Conservation (phyloP, 139 green algal genomes). For the Coccomyxa sp. region DNA sequence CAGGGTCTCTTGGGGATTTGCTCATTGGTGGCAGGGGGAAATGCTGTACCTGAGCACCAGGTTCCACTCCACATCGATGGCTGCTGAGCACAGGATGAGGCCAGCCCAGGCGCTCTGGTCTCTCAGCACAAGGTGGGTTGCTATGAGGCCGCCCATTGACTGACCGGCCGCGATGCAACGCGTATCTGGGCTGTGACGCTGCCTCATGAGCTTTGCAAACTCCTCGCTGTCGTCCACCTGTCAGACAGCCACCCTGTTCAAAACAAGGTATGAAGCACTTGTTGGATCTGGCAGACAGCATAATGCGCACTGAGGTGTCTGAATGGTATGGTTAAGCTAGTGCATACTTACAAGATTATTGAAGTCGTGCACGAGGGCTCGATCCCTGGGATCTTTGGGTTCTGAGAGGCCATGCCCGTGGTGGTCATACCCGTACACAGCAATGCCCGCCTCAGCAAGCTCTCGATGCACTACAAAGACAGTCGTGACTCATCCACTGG, state of each 20-base stretch:
- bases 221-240: constrained; percentile 50
- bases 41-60: background rate
- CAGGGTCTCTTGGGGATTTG: too few species aligned
- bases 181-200: background rate
- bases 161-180: constrained; percentile 53
- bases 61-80: constrained; percentile 71
- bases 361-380: constrained; percentile 23
- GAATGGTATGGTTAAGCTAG: background rate
- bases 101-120: constrained; percentile 43
- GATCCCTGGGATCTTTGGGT: constrained; percentile 7
- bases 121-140: constrained; percentile 28
- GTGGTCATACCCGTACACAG: constrained; percentile 35
- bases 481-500: background rate
- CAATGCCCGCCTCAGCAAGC: constrained; percentile 37
- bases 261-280: too few species aligned
- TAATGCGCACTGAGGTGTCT: too few species aligned
- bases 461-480: constrained; percentile 6
- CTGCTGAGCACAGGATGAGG: constrained; percentile 56
- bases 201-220: constrained; percentile 14
- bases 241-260: background rate
- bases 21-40: too few species aligned
- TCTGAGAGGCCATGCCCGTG: constrained; percentile 35
- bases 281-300: too few species aligned
- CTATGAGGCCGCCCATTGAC: constrained; percentile 65
- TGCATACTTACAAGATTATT: constrained; percentile 18